Evolutionary conservation across 1,139 yeast genomes (phyloP).

Genomic region (Maudiozyma humilis): DNA sequence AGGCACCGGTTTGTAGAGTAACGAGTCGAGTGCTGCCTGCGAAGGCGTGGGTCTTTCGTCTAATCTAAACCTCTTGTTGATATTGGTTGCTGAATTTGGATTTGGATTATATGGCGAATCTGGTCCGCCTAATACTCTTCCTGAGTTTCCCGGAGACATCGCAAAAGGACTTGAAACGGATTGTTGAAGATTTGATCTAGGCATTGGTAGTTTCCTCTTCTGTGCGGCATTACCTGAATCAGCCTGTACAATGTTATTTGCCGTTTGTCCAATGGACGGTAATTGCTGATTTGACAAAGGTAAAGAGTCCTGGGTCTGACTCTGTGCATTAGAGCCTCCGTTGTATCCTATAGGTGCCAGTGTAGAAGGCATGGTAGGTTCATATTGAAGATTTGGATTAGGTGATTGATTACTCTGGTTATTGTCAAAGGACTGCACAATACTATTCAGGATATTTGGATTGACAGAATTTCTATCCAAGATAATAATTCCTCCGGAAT

Average conservation of each 20-base stretch:
- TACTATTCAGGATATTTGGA: conserved; percentile 14
- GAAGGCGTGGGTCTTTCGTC: conserved; percentile 28
- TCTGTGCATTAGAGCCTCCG: background rate
- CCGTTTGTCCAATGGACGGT: background rate
- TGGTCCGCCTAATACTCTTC: conserved; percentile 10
- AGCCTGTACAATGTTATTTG: background rate
- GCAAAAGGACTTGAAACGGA: conserved; percentile 18
- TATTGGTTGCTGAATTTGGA: background rate
- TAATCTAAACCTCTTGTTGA: conserved; percentile 18
- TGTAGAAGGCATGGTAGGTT: background rate
- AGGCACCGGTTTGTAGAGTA: conserved; percentile 23
- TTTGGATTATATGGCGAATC: conserved; percentile 17
- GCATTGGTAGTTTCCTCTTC: conserved; percentile 19
- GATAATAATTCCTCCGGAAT: conserved; percentile 9
- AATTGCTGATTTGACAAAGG: background rate
- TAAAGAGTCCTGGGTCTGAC: background rate
- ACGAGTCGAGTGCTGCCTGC: conserved; percentile 27
- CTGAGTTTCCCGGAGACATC: conserved; percentile 16
- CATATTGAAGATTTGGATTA: background rate
- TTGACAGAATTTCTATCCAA: conserved; percentile 21
- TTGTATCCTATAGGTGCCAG: conserved; percentile 4
- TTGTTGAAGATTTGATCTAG: conserved; percentile 9
- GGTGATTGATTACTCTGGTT: conserved; percentile 5
- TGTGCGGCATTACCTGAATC: conserved; percentile 6
- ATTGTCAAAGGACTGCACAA: conserved; percentile 18